Evolutionary conservation across 306 rosid species (phyloP).

Genomic region (Quercus variabilis): DNA sequence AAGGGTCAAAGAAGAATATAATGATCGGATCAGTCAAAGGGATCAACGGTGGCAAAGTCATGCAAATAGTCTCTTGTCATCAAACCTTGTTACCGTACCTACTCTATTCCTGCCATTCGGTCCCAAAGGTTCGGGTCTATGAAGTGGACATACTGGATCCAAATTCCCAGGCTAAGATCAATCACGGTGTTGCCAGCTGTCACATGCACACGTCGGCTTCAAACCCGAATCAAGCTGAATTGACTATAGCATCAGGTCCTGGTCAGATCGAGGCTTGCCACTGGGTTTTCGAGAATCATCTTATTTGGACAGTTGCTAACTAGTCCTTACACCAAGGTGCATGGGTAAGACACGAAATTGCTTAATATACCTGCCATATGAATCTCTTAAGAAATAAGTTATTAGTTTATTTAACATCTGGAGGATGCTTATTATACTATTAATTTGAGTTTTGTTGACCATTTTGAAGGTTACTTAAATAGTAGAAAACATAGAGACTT

Average conservation of each 20-base stretch:
- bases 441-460: constrained; percentile 22
- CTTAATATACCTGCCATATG: too few relatives aligned
- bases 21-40: too few relatives aligned
- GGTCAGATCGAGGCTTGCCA: constrained; percentile 32
- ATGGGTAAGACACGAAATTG: too few relatives aligned
- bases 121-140: too few relatives aligned
- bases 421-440: not conserved
- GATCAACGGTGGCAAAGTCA: constrained; percentile 74
- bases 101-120: constrained; percentile 30
- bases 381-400: constrained; percentile 4
- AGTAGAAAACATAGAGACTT: too few relatives aligned
- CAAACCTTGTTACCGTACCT: constrained; percentile 88
- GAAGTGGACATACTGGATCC: too few relatives aligned
- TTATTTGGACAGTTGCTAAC: constrained; percentile 84
- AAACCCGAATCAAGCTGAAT: constrained; percentile 78
- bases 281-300: constrained; percentile 86
- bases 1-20: too few relatives aligned
- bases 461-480: not conserved
- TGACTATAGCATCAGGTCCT: constrained; percentile 73
- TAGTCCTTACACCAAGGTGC: constrained; percentile 6
- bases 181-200: too few relatives aligned
- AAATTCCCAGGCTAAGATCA: too few relatives aligned
- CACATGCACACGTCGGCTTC: constrained; percentile 70
- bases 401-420: constrained; percentile 20
- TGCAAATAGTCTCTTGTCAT: constrained; percentile 84